Base-by-base conservation (phyloP, 1,284 basidiomycete species). In the Peniophora sp. region DNA sequence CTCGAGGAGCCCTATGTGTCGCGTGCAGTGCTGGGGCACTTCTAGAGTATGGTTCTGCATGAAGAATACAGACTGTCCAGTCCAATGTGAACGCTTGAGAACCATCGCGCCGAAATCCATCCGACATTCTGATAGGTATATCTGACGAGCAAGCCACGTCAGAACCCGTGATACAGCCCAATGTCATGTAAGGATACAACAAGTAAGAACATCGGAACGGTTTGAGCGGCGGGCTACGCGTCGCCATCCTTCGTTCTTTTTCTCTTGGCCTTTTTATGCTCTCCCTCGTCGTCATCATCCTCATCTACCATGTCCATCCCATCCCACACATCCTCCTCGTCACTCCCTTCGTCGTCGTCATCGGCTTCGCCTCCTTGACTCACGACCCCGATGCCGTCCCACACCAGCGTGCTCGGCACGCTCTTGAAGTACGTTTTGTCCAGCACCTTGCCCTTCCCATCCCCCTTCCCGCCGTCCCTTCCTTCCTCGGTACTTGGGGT, bases 341-440 rank as follows among this genome's bases (percentile, higher is more conserved):
- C 60, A 15, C 56, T 67, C 24, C 55, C 60, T 3, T 60, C 60
- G 46, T 61, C 57, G 41, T 46, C 48, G n/a, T 18, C 54, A 47
- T 41, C 45, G 3, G 8, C 39, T 43, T 32, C 27, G 12, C 49
- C 3, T 49, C 63, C 3, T 60, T 59, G 54, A 75, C 79, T 36
- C n/a, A 76, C 62, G 41, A 73, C 72, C 22, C 79, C 71, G 23
- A 69, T 72, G 10, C 66, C 66, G 61, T 84, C 78, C 81, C 80
- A 83, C 32, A 77, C 67, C 36, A 87, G 67, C 43, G 73, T 77
- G 47, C 78, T 88, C 12, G 83, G 87, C 22, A 69, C 68, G 52
- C 80, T 79, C 34, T 83, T 85, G 58, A 85, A 74, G 62, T 83
- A 92, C 2, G 78, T 63, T 61, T 83, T 87, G 18, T 81, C 79